Evolutionary conservation across 1,284 basidiomycete genomes (phyloP), one percentile per base, ranked within the genome.

Genomic region (Apiotrichum laibachii): DNA sequence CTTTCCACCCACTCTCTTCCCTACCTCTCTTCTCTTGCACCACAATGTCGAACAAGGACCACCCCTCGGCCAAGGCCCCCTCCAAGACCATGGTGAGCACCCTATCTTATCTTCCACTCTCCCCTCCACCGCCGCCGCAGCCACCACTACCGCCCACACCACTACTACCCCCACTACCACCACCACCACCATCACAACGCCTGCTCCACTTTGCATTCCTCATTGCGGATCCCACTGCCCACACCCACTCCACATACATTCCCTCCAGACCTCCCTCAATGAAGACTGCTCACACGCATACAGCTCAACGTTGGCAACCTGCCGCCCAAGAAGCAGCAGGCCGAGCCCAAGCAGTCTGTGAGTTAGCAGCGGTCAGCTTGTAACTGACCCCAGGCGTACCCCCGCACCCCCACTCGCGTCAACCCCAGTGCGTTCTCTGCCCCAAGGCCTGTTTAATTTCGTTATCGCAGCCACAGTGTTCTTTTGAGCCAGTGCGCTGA

Each of bases 391-490:
- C n/a, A 52, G 50, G 22, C 40, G 21, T 52, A 52, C 47, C 81
- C 81, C 35, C 72, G 81, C 61, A 82, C 81, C 26, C 81, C 81
- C 15, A 80, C 79, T 2, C 71, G 78, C 48, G 79, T 81, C 63
- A 79, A 77, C 67, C 76, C 77, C 52, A 72, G 77, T 77, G 54
- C 63, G 77, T 72, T n/a, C n/a, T n/a, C n/a, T n/a, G n/a, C n/a
- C n/a, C n/a, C n/a, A n/a, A n/a, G n/a, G n/a, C n/a, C n/a, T n/a
- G n/a, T n/a, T n/a, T n/a, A n/a, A n/a, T n/a, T n/a, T n/a, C n/a
- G n/a, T n/a, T n/a, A n/a, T n/a, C n/a, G n/a, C n/a, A n/a, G n/a
- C n/a, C n/a, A n/a, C n/a, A n/a, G n/a, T n/a, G n/a, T n/a, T n/a
- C n/a, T n/a, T n/a, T n/a, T n/a, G n/a, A n/a, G n/a, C n/a, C n/a